phyloP scores from a whole-genome alignment of 176 grass and related monocot genomes.

The Oryza rufipogon region DNA sequence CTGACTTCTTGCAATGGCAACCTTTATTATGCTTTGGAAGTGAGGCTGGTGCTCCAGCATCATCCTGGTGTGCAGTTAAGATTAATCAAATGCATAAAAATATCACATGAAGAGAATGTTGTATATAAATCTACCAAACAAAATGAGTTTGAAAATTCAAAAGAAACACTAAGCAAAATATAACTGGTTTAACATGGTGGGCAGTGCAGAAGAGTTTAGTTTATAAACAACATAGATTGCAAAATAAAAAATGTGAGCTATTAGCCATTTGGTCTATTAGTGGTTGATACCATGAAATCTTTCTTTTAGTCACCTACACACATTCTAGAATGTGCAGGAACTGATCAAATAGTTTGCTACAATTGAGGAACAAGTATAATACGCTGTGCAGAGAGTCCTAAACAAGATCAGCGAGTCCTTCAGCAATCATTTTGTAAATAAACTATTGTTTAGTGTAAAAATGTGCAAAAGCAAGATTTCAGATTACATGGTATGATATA shows the following conservation, averaged over 20 bases:
- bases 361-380: conserved; percentile 25
- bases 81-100: conserved; percentile 34
- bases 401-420: neutral
- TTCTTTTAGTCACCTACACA: neutral
- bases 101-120: conserved; percentile 18
- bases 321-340: conserved; percentile 6
- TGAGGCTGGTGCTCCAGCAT: conserved; percentile 49
- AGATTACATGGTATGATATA: neutral
- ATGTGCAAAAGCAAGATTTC: neutral
- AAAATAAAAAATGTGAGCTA: conserved; percentile 14
- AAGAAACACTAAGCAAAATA: conserved; percentile 19
- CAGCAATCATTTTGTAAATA: neutral
- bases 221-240: conserved; percentile 10
- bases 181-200: conserved; percentile 6
- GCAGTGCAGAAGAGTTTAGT: neutral
- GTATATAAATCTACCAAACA: conserved; percentile 1
- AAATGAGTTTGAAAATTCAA: neutral
- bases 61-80: conserved; percentile 51
- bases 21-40: conserved; percentile 77
- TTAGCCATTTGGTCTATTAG: neutral
- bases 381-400: neutral
- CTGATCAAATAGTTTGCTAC: neutral
- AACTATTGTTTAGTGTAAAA: neutral
- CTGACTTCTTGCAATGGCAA: conserved; percentile 83
- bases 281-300: conserved; percentile 14